Percentiles rank a stretch among this genome's conserved stretches.
Evolutionary conservation across 495 filamentous ascomycete species (phyloP).

Genomic region (Hypoxylon lienhwacheense): DNA sequence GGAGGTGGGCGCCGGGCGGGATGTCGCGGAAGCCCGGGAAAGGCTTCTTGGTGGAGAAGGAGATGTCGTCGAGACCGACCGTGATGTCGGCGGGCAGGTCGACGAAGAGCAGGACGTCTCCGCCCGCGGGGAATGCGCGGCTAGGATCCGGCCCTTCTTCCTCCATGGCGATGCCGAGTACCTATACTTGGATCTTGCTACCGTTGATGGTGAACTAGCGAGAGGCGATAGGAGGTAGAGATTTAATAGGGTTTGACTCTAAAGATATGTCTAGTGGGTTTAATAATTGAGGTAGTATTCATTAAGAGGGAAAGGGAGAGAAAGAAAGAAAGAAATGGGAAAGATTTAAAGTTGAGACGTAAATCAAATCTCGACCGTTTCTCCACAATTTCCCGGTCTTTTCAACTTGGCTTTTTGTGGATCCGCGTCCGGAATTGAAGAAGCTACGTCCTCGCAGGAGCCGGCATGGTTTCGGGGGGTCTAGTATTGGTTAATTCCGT

Average conservation of each 20-base stretch:
- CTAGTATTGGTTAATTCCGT: background rate
- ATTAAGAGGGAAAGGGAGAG: no score
- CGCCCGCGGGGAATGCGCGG: conserved; percentile 25
- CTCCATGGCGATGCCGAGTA: conserved; percentile 22
- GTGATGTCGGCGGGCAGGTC: conserved; percentile 46
- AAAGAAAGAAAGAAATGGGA: background rate
- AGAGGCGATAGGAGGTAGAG: conserved; percentile 39
- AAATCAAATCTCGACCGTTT: conserved; percentile 22
- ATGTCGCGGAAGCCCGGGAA: conserved; percentile 63
- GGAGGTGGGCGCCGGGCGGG: conserved; percentile 60
- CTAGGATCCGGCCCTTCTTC: conserved; percentile 1
- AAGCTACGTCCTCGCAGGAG: background rate
- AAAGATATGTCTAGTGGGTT: no score
- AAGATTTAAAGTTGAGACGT: conserved; percentile 20
- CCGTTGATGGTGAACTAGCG: no score
- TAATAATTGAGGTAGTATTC: conserved; percentile 1
- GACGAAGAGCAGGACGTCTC: conserved; percentile 50
- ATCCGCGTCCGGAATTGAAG: conserved; percentile 12
- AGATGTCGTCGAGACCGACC: conserved; percentile 51
- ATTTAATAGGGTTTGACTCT: conserved; percentile 33
- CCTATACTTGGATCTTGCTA: conserved; percentile 1
- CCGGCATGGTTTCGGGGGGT: background rate
- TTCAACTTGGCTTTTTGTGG: conserved; percentile 9
- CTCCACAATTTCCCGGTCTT: conserved; percentile 28
- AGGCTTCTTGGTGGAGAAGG: conserved; percentile 41